Percentiles rank a stretch among this genome's conserved stretches.
These are phyloP conservation scores for Globisporangium camurandrum DNA, from an alignment of 352 stramenopile species.

Conservation along the genomic window DNA sequence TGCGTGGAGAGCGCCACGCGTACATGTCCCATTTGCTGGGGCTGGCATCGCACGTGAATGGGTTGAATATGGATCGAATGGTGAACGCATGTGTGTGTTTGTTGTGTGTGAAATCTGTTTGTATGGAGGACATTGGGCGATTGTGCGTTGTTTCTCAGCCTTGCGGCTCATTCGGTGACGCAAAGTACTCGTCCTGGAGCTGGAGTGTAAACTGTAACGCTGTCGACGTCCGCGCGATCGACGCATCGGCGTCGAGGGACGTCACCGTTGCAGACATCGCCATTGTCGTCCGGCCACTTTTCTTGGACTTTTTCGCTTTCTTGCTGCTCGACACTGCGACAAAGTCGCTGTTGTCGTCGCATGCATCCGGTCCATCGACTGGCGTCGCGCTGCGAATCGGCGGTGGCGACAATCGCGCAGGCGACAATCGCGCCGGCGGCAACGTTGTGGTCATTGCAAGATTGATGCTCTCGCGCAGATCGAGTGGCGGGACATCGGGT, in stretches of 20 bases:
- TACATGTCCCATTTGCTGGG: no score
- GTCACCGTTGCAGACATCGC: neutral
- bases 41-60: no score
- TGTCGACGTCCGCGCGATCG: no score
- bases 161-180: slow-evolving; percentile 29
- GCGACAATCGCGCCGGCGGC: slow-evolving; percentile 21
- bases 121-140: neutral
- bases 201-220: slow-evolving; percentile 68
- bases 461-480: slow-evolving; percentile 64
- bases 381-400: neutral
- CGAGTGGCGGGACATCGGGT: slow-evolving; percentile 43
- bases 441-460: slow-evolving; percentile 70
- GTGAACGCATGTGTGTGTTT: neutral
- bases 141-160: slow-evolving; percentile 11
- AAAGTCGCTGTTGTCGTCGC: no score
- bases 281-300: neutral
- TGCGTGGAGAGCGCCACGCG: no score
- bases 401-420: slow-evolving; percentile 2
- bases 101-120: neutral
- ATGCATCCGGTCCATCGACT: neutral
- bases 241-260: neutral
- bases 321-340: slow-evolving; percentile 7
- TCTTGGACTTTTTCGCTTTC: slow-evolving; percentile 35
- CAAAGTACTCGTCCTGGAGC: slow-evolving; percentile 80
- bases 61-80: no score